Percentiles rank a stretch among this genome's conserved stretches.
Evolutionary conservation across 306 rosid species (phyloP).

Genomic region (Cotoneaster glaucophyllus): DNA sequence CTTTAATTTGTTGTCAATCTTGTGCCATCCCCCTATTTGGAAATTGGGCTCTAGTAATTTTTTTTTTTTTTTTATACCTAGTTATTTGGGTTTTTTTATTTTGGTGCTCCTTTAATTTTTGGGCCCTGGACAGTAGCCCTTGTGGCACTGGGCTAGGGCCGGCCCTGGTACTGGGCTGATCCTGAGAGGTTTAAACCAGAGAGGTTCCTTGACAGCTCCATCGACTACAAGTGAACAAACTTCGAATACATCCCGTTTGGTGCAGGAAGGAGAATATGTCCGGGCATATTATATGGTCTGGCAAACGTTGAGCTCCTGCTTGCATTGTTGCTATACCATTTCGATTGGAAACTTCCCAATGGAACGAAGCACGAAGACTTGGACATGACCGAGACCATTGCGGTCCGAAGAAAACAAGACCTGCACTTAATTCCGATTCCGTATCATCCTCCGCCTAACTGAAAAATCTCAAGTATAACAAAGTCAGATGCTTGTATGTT

Average conservation of each 20-base stretch:
- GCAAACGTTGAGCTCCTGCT: neutral
- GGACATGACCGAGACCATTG: neutral
- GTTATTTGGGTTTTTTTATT: too few species aligned
- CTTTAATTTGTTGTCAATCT: too few species aligned
- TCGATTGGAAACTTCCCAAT: neutral
- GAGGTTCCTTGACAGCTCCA: constrained; percentile 1
- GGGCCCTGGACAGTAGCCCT: too few species aligned
- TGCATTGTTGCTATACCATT: neutral
- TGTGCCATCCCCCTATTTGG: too few species aligned
- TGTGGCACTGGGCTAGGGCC: too few species aligned
- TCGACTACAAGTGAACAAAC: neutral
- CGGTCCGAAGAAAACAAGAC: neutral
- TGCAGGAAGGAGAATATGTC: constrained; percentile 12
- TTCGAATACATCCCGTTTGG: constrained; percentile 5
- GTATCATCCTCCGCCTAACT: neutral
- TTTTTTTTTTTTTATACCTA: too few species aligned
- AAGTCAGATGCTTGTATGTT: too few species aligned
- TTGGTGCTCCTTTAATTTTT: too few species aligned
- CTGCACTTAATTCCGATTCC: neutral
- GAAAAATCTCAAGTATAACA: neutral
- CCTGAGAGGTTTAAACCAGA: constrained; percentile 11
- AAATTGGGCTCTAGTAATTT: too few species aligned
- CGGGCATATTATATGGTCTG: neutral
- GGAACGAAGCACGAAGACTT: neutral
- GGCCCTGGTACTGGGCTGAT: constrained; percentile 9